Evolutionary conservation across 768 basidiomycete genomes (phyloP), one percentile per base, ranked within the genome.

Genomic region (Podaxis sp.): DNA sequence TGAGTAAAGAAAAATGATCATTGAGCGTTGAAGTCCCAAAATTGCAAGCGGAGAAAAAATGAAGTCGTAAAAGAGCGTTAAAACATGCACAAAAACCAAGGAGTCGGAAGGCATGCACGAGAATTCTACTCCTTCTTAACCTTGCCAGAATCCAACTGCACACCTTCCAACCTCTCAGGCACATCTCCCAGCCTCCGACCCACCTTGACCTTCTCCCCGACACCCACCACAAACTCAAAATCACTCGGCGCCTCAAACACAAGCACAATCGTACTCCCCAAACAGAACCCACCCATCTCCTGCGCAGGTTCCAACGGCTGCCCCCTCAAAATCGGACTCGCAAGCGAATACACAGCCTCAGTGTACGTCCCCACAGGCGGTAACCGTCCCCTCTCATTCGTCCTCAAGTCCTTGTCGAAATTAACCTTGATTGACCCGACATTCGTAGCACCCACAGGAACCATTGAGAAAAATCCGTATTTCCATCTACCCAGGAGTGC

Each of bases 381-480:
- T 30, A 80, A 81, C 2, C 82, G 80, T 1, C 87, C 84, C 46
- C 91, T 87, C 48, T 91, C 84, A 76, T 99, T 99, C 6, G 96
- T 99, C 52, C 95, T 88, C 12, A 99, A 84, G 12, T 85, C 87
- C 72, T 89, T 81, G 74, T 99, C 97, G 74, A 99, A 99, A 73
- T 97, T 96, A 71, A 99, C 84, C 67, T 90, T 89, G 76, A 99
- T 99, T 66, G 89, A 91, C 4, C 97, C 97, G 56, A 99, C 97
- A 73, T 99, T 99, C 11, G 96, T 99, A 2, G 97, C 97, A 2
- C 97, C 97, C 30, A 99, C 96, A 10, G 97, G 97, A 0, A 97
- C 87, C 95, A 98, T 98, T 28, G 90, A 80, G 74, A 97, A 99
- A 82, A 98, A 98, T 1, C 97, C 97, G 68, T 97, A 79, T 71